Evolutionary conservation across 1,284 basidiomycete genomes (phyloP).

Genomic region (Blastosporella zonata): DNA sequence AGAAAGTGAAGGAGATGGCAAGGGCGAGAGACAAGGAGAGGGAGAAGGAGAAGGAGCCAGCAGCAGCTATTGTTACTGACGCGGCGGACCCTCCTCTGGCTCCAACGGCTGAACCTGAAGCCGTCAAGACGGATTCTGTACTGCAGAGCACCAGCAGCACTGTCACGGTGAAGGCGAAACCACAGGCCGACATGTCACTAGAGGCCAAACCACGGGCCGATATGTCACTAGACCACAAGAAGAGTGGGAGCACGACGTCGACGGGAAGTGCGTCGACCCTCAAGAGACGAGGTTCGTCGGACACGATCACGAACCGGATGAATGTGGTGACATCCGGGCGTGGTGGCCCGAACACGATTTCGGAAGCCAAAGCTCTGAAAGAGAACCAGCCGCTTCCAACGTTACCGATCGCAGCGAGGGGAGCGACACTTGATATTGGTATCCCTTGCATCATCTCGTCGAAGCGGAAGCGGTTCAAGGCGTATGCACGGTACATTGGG

Average conservation of each 20-base stretch:
- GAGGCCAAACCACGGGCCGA: conserved; percentile 24
- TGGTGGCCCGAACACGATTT: background rate
- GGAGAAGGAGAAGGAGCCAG: conserved; percentile 1
- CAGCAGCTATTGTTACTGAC: background rate
- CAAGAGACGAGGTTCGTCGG: conserved; percentile 40
- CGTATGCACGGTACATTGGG: conserved; percentile 86
- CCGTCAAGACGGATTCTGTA: background rate
- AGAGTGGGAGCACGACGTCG: conserved; percentile 39
- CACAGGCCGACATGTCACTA: conserved; percentile 11
- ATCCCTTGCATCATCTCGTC: conserved; percentile 90
- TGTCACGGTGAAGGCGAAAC: conserved; percentile 20
- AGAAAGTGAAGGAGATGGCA: conserved; percentile 20
- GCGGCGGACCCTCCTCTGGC: background rate
- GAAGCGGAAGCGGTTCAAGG: conserved; percentile 80
- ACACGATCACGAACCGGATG: conserved; percentile 41
- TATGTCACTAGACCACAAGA: conserved; percentile 35
- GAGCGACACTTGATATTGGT: conserved; percentile 79
- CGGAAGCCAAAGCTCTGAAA: conserved; percentile 14
- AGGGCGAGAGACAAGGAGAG: conserved; percentile 17
- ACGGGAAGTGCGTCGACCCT: conserved; percentile 39
- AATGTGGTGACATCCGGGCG: conserved; percentile 14
- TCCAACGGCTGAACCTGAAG: background rate
- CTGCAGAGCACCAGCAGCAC: conserved; percentile 13
- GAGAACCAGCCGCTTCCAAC: conserved; percentile 20
- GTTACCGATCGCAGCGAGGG: conserved; percentile 36